These are phyloP conservation scores for Hanseniaspora mollemarum DNA, from an alignment of 805 yeast species.

Conservation along the genomic window DNA sequence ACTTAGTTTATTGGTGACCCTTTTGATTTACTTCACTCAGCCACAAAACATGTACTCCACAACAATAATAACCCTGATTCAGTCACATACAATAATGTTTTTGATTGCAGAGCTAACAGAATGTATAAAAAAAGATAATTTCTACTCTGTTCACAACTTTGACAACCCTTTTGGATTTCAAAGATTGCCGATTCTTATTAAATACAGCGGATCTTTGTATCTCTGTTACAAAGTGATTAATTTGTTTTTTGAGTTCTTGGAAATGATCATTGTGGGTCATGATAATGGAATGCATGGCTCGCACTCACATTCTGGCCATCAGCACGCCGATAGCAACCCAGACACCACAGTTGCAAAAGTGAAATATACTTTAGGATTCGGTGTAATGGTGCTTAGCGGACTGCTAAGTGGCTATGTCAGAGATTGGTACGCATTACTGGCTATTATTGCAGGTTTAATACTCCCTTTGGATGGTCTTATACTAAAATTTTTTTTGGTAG, in stretches of 20 bases:
- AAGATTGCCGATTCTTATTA: neutral
- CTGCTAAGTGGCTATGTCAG: neutral
- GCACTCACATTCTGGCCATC: constrained; percentile 11
- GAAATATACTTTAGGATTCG: neutral
- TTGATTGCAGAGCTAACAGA: neutral
- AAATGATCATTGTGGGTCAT: constrained; percentile 5
- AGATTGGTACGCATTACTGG: neutral
- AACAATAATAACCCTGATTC: constrained; percentile 4
- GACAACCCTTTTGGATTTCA: constrained; percentile 14
- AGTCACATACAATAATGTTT: neutral
- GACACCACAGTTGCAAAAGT: no score
- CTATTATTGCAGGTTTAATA: neutral
- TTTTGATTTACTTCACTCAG: neutral
- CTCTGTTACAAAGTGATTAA: constrained; percentile 6
- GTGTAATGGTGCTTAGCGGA: neutral
- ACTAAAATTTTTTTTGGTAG: neutral
- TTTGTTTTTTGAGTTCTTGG: constrained; percentile 13
- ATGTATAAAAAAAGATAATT: constrained; percentile 3
- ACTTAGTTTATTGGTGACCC: neutral
- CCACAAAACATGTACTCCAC: neutral
- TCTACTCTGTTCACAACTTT: constrained; percentile 3
- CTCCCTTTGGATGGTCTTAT: neutral
- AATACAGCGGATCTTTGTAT: neutral
- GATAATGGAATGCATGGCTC: neutral
- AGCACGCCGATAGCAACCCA: neutral